Evolutionary conservation across 2,329 filamentous ascomycete genomes (phyloP).

Genomic region (Purpureocillium lavendulum): DNA sequence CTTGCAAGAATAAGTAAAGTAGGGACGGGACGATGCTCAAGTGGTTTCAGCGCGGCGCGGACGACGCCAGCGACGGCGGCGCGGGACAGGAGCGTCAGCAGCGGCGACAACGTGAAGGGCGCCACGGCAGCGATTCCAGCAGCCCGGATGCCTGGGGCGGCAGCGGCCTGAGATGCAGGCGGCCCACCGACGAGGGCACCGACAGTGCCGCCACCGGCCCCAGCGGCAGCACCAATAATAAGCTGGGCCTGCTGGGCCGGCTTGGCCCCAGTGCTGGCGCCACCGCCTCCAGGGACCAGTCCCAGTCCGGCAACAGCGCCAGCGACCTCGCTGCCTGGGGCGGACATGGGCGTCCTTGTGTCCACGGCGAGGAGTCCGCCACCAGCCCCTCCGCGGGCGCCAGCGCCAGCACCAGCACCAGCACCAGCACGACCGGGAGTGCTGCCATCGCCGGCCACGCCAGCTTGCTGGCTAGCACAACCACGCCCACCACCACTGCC

Average conservation of each 20-base stretch:
- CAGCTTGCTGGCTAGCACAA: background rate
- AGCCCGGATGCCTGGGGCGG: background rate
- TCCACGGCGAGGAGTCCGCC: background rate
- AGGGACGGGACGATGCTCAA: slow-evolving; percentile 10
- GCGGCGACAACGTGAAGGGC: slow-evolving; percentile 4
- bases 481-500: background rate
- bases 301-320: slow-evolving; percentile 1
- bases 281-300: too few relatives aligned
- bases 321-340: slow-evolving; percentile 9
- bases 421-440: background rate
- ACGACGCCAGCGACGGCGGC: background rate
- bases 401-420: background rate
- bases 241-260: too few relatives aligned
- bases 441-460: background rate
- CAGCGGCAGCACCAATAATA: slow-evolving; percentile 1
- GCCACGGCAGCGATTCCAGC: background rate
- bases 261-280: background rate
- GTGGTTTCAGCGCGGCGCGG: slow-evolving; percentile 20
- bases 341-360: too few relatives aligned
- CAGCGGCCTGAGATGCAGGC: too few relatives aligned
- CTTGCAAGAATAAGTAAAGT: too few relatives aligned
- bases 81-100: background rate
- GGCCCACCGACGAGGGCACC: background rate
- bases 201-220: background rate
- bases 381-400: background rate